Base-by-base conservation (phyloP, 1,139 yeast species). In the Kluyveromyces sp. region DNA sequence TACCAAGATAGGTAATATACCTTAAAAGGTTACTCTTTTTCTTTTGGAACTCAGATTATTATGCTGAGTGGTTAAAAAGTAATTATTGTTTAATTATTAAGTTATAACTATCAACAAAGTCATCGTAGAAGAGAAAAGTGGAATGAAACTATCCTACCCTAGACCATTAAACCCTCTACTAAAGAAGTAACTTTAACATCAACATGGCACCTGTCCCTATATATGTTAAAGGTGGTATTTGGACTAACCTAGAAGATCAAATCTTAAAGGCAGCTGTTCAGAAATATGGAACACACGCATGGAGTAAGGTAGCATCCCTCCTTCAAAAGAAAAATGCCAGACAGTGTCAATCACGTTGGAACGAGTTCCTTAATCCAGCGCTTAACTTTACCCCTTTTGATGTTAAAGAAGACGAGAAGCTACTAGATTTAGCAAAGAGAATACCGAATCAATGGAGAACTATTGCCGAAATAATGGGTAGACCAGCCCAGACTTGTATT, bases 391-490 rank as follows among this genome's bases (percentile, higher is more conserved):
- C 67, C 0, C 81, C 74, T 38, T 92, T 97, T 95, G 68, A 83
- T 0, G 69, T 75, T 31, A 83, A 80, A 32, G 96, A 90, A 49
- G 98, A 92, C 62, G 82, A 78, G 45, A 76, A 77, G 61, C 70
- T 92, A 43, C 64, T 90, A 48, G 74, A 75, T 41, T 59, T 88
- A 52, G 90, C 86, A 0, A 77, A 78, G 55, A 63, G 81, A 32
- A 70, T 90, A 59, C 97, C 97, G 2, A 89, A 90, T 50, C 97
- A 90, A 66, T 92, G 98, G 98, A 74, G 95, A 42, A 81, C 94
- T 2, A 85, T 92, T 31, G 85, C 95, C 1, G 80, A 87, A 4
- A 65, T 82, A 7, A 71, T 90, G 64, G 94, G 92, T 0, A 70
- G 97, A 47, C 86, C 97, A 0, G 92, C 96, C 0, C 81, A 88